Percentiles rank a stretch among this genome's conserved stretches.
phyloP scores from a whole-genome alignment of 306 rosid species.

The Albizia julibrissin region DNA sequence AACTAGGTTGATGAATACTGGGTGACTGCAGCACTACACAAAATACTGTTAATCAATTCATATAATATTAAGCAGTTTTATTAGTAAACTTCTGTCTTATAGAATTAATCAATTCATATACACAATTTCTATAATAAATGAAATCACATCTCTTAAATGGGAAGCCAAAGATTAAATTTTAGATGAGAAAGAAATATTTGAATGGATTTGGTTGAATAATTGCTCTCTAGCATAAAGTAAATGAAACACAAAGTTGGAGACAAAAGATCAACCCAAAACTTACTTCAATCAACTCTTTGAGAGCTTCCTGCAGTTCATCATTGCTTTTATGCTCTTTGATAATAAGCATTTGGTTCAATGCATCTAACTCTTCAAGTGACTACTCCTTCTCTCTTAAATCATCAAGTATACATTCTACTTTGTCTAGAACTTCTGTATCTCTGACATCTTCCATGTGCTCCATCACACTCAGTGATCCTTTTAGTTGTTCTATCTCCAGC shows the following conservation, averaged over 20 bases:
- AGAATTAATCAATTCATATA: neutral
- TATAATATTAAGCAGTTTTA: conserved; percentile 25
- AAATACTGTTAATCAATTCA: too few relatives aligned
- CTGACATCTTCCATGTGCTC: too few relatives aligned
- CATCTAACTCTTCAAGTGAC: too few relatives aligned
- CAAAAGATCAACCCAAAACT: too few relatives aligned
- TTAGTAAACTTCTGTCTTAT: neutral
- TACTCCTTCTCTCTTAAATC: too few relatives aligned
- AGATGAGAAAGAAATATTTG: conserved; percentile 1
- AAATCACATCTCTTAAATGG: neutral
- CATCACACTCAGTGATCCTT: too few relatives aligned
- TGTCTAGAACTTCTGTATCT: too few relatives aligned
- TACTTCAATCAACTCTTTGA: conserved; percentile 68
- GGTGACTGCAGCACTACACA: too few relatives aligned
- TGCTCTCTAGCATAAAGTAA: conserved; percentile 18
- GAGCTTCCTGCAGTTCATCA: conserved; percentile 93
- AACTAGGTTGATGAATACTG: too few relatives aligned
- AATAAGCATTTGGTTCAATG: conserved; percentile 74
- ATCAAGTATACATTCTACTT: too few relatives aligned
- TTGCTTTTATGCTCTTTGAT: conserved; percentile 83
- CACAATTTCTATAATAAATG: conserved; percentile 2
- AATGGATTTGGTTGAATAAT: conserved; percentile 23
- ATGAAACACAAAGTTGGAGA: too few relatives aligned
- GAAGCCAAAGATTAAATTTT: neutral
- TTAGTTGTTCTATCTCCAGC: too few relatives aligned